Evolutionary conservation across 1,284 basidiomycete species (phyloP).

Genomic region (Peniophora sp.): DNA sequence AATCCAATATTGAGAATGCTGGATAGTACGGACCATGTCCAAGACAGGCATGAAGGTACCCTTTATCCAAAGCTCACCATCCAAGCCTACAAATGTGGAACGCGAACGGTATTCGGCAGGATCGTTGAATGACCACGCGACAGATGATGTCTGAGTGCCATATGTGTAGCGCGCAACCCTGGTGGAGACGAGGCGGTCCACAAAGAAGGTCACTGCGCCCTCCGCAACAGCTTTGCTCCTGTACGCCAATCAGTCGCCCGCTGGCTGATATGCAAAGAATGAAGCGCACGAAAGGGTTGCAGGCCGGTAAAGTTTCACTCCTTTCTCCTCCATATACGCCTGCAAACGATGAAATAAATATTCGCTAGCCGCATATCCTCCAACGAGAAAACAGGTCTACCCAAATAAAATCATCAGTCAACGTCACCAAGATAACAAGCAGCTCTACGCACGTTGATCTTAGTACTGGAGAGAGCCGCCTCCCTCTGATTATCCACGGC

Average conservation of each 20-base stretch:
- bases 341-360: constrained; percentile 20
- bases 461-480: constrained; percentile 25
- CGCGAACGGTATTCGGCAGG: too few relatives aligned
- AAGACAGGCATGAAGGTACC: too few relatives aligned
- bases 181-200: not conserved
- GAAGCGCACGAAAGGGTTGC: not conserved
- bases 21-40: too few relatives aligned
- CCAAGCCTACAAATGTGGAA: too few relatives aligned
- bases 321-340: constrained; percentile 18
- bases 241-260: not conserved
- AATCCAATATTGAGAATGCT: not conserved
- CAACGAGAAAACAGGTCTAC: constrained; percentile 31
- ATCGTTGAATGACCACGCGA: too few relatives aligned
- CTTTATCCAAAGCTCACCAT: too few relatives aligned
- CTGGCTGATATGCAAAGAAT: not conserved
- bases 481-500: constrained; percentile 30
- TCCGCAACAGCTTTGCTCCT: not conserved
- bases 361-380: constrained; percentile 38
- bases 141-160: not conserved
- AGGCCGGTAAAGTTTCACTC: constrained; percentile 1
- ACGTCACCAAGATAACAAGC: constrained; percentile 2
- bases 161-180: not conserved
- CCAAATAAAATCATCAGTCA: not conserved
- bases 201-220: not conserved
- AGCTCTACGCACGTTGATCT: constrained; percentile 4